These are phyloP conservation scores for Strobilomyces dryophilus DNA, from an alignment of 768 basidiomycete species.

Conservation along the genomic window DNA sequence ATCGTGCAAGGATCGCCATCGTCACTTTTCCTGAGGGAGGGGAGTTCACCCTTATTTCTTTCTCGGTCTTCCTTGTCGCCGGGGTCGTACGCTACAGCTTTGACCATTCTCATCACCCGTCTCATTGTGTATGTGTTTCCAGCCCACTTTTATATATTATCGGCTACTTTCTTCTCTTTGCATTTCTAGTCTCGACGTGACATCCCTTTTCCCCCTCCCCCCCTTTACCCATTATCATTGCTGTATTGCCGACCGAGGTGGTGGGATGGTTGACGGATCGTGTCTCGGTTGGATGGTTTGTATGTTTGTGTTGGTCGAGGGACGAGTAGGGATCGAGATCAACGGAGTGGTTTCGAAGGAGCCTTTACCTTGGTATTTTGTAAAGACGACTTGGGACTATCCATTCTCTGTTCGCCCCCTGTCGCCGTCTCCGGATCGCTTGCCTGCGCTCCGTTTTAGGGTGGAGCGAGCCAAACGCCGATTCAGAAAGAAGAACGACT, in stretches of 20 bases:
- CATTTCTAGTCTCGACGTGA: constrained; percentile 20
- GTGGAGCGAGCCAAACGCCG: too few relatives aligned
- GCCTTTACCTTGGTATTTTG: constrained; percentile 6
- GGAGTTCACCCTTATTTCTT: constrained; percentile 11
- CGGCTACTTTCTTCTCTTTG: constrained; percentile 19
- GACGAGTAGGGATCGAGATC: constrained; percentile 8
- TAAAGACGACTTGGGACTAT: constrained; percentile 9
- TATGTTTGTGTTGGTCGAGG: constrained; percentile 2
- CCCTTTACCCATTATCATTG: background rate
- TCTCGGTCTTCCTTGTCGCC: constrained; percentile 8
- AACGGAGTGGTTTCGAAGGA: constrained; percentile 2
- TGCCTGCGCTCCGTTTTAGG: background rate
- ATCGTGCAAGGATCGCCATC: constrained; percentile 10
- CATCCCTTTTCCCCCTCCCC: constrained; percentile 7
- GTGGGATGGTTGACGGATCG: constrained; percentile 14
- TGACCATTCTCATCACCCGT: constrained; percentile 7
- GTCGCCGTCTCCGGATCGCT: background rate
- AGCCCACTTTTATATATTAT: constrained; percentile 29
- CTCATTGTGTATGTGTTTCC: constrained; percentile 22
- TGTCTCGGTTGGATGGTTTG: constrained; percentile 14
- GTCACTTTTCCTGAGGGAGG: constrained; percentile 5
- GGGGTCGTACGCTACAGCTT: constrained; percentile 13
- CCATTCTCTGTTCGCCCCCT: background rate
- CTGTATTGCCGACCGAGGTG: constrained; percentile 18
- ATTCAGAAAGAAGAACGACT: too few relatives aligned